Evolutionary conservation across 495 filamentous ascomycete species (phyloP), one percentile per base, ranked within the genome.

Genomic region (Lophium mytilinum): DNA sequence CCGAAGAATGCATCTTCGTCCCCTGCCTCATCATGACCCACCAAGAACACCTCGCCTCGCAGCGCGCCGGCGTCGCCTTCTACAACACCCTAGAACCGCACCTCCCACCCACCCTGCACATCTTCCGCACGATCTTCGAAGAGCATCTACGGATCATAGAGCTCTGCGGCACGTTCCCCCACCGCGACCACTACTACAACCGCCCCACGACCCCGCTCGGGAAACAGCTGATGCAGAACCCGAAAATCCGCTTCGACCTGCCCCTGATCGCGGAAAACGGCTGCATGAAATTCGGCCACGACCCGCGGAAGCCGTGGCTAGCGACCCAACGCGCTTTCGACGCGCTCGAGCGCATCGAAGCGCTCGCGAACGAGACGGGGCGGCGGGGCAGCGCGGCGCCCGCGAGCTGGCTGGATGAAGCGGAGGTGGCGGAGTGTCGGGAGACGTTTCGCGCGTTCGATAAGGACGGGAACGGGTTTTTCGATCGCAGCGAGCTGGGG

Each of bases 71-170:
- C 34, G 33, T 58, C 14, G 37, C 30, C 21, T 52, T 52, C 39
- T 58, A 42, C 39, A 52, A 46, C 30, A 58, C 52, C 19, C 40
- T 58, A 11, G 56, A 53, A 21, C 50, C 56, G n/a, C 50, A 36
- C 2, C 56, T 53, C 21, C 56, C 56, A 19, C 52, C 48, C 4
- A 50, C 52, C 15, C 33, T 58, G 9, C 56, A 58, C 19, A 42
- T 58, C n/a, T 58, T 52, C 56, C 41, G 56, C 8, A 58, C 56
- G 9, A 58, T 58, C 17, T 58, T 58, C 41, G 49, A 52, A 12
- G 50, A 58, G 40, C 50, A 53, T 40, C 56, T 52, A 21, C 45
- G 49, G 17, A 58, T 58, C 30, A 37, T 58, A 15, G 56, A 58
- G 21, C 56, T 58, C 24, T 45, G 37, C 37, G 49, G 56, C 7